A percentile compares a stretch with the other conserved stretches of the same genome.
phyloP scores from a whole-genome alignment of 345 rosid genomes.

The Salix exigua region DNA sequence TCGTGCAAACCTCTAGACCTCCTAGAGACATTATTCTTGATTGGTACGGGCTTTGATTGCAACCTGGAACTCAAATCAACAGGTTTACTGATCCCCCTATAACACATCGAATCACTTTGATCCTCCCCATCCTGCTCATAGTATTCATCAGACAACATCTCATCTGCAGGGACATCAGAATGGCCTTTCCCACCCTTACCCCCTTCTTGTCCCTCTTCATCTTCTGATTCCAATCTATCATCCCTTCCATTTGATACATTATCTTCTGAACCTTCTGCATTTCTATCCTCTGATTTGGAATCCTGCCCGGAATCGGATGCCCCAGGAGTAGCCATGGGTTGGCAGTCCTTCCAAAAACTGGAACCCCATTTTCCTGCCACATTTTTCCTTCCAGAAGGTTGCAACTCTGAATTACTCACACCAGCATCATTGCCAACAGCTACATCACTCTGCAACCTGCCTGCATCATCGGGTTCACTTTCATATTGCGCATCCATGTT shows the following conservation, averaged over 20 bases:
- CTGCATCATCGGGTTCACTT: conserved; percentile 57
- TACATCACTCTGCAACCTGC: conserved; percentile 43
- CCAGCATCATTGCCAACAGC: conserved; percentile 31
- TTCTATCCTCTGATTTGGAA: conserved; percentile 55
- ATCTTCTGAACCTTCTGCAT: conserved; percentile 50
- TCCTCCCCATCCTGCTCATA: conserved; percentile 99
- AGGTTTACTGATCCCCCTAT: conserved; percentile 51
- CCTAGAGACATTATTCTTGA: conserved; percentile 43
- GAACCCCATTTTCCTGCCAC: conserved; percentile 91
- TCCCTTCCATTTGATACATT: conserved; percentile 54
- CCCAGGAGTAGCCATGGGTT: conserved; percentile 59
- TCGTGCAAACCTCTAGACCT: conserved; percentile 46
- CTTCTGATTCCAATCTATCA: conserved; percentile 55
- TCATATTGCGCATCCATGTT: conserved; percentile 65
- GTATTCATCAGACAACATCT: conserved; percentile 99
- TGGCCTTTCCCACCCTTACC: conserved; percentile 58
- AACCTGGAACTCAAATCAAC: conserved; percentile 50
- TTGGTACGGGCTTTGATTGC: conserved; percentile 40
- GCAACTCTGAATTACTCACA: conserved; percentile 40
- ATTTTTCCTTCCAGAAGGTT: conserved; percentile 64
- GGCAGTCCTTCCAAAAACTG: conserved; percentile 96
- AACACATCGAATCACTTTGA: conserved; percentile 69
- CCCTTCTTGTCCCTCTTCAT: conserved; percentile 54
- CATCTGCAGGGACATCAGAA: conserved; percentile 91
- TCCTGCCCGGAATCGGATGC: conserved; percentile 72